Percentiles rank a stretch among this genome's conserved stretches.
Evolutionary conservation across 768 basidiomycete species (phyloP).

Genomic region (Podaxis pistillaris): DNA sequence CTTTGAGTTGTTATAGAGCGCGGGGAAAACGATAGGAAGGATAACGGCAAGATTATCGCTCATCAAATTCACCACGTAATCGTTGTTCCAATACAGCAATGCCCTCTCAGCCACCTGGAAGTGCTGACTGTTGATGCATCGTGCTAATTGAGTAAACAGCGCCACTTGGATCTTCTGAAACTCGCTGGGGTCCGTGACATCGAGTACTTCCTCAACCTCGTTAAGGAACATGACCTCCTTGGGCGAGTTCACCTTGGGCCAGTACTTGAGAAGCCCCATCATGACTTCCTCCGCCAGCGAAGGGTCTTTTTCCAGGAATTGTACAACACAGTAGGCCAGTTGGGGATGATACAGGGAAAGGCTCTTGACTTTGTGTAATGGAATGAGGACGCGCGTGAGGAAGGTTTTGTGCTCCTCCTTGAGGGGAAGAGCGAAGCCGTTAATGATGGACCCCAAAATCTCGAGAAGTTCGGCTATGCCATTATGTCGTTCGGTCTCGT

Average conservation of each 20-base stretch:
- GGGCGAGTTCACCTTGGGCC: conserved; percentile 99
- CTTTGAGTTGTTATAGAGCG: conserved; percentile 92
- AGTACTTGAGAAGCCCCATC: conserved; percentile 92
- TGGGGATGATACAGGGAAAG: conserved; percentile 99
- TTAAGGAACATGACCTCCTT: conserved; percentile 99
- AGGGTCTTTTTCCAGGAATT: conserved; percentile 97
- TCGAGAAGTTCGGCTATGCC: conserved; percentile 98
- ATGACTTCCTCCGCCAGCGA: conserved; percentile 93
- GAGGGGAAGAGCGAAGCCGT: conserved; percentile 95
- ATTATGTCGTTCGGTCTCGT: conserved; percentile 98
- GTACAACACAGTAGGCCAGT: conserved; percentile 97
- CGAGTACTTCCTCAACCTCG: conserved; percentile 97
- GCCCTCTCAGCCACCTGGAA: conserved; percentile 99
- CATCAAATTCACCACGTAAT: conserved; percentile 99
- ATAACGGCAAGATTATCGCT: conserved; percentile 89
- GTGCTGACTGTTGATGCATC: conserved; percentile 98
- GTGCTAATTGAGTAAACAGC: conserved; percentile 90
- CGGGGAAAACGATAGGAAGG: conserved; percentile 95
- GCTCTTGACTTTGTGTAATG: conserved; percentile 96
- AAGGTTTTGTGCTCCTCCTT: conserved; percentile 99
- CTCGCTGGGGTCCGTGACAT: conserved; percentile 95
- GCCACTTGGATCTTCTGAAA: conserved; percentile 95
- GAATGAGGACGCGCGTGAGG: conserved; percentile 89
- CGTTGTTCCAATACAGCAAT: conserved; percentile 98
- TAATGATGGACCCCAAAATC: conserved; percentile 99